Conservation (phyloP, 1,284 basidiomycete genomes). For the Cystobasidium pallidum region DNA sequence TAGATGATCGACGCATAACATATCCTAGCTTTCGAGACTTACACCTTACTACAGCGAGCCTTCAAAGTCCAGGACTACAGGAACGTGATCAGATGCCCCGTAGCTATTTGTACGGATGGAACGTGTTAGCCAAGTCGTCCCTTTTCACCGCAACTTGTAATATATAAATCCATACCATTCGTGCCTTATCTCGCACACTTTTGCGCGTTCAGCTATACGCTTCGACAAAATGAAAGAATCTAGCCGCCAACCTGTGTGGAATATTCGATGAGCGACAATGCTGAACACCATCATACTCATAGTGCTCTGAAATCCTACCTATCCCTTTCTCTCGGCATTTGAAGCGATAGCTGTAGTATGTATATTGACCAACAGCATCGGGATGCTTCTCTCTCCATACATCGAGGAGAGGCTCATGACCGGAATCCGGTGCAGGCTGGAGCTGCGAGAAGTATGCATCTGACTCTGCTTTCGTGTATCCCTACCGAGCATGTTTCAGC, state of each 20-base stretch:
- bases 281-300: too few relatives aligned
- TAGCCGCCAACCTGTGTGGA: background rate
- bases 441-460: constrained; percentile 56
- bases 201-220: constrained; percentile 46
- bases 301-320: too few relatives aligned
- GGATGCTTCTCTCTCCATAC: constrained; percentile 79
- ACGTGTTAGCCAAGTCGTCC: too few relatives aligned
- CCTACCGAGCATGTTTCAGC: constrained; percentile 63
- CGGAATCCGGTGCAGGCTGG: constrained; percentile 50
- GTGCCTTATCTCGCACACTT: constrained; percentile 52
- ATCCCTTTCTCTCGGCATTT: constrained; percentile 77
- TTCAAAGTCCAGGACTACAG: constrained; percentile 50
- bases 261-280: background rate
- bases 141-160: too few relatives aligned
- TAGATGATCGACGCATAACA: background rate
- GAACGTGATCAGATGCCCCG: constrained; percentile 52
- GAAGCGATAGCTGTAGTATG: constrained; percentile 83
- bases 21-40: too few relatives aligned
- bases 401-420: constrained; percentile 66
- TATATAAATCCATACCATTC: constrained; percentile 48
- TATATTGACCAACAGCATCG: constrained; percentile 66
- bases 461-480: constrained; percentile 75
- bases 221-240: constrained; percentile 48
- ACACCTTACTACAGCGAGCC: constrained; percentile 46
- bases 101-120: constrained; percentile 15